Evolutionary conservation across 2,329 filamentous ascomycete genomes (phyloP).

Genomic region (Colletotrichum endophyticum): DNA sequence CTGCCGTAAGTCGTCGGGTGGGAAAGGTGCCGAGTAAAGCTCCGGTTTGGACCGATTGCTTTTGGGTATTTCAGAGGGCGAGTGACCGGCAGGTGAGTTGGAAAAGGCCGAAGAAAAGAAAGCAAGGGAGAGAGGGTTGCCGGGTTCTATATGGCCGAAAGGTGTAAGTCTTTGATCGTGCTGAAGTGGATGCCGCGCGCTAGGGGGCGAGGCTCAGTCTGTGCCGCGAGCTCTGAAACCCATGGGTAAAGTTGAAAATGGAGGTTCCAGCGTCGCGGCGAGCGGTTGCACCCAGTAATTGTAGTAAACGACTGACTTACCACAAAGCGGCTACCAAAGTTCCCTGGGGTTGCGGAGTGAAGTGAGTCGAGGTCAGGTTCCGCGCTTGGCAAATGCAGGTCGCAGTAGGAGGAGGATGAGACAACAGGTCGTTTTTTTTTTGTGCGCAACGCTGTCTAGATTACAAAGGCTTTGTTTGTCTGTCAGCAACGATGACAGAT

Average conservation of each 20-base stretch:
- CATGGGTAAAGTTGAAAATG: not conserved
- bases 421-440: not conserved
- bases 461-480: constrained; percentile 12
- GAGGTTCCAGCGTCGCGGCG: not conserved
- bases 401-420: constrained; percentile 3
- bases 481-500: not conserved
- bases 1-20: constrained; percentile 15
- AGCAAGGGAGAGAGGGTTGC: not conserved
- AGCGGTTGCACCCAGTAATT: not conserved
- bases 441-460: not conserved
- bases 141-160: not conserved
- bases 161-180: not conserved
- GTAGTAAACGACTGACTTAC: constrained; percentile 9
- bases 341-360: not conserved
- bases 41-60: constrained; percentile 5
- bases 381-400: constrained; percentile 9
- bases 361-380: not conserved
- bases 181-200: constrained; percentile 19
- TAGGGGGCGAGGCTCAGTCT: constrained; percentile 13
- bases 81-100: not conserved
- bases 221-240: constrained; percentile 16
- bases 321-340: not conserved
- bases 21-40: constrained; percentile 4
- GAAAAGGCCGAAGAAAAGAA: not conserved
- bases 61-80: not conserved